Evolutionary conservation across 495 filamentous ascomycete species (phyloP), one percentile per base, ranked within the genome.

Genomic region (Penicillium pulvis): DNA sequence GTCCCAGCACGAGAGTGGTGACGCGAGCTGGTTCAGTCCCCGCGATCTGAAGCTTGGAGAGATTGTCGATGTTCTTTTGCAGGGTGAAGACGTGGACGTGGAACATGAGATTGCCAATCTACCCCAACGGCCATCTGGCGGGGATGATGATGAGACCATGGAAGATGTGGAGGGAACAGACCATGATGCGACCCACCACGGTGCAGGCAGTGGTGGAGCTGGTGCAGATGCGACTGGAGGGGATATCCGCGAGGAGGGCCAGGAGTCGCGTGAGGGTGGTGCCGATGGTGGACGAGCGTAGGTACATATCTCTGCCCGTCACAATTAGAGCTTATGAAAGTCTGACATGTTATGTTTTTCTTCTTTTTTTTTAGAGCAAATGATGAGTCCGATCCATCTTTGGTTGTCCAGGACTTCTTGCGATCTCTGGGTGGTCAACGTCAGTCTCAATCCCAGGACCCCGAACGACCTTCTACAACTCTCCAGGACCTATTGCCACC

Each of bases 211-310:
- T 62, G 90, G 91, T 36, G 92, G 92, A 51, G 92, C 92, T 58
- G 92, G 91, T 33, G 77, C 89, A 14, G 92, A 83, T 73, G 90
- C 92, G 46, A 94, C 92, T 1, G 93, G 92, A 11, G 92, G 92
- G 36, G 91, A 97, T 73, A 78, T 96, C 54, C 82, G 93, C 67
- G 87, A 94, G 66, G 94, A 98, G 68, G 95, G 95, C 56, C 86
- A 90, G 72, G 86, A 85, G 58, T 84, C 91, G 28, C 80, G 94
- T 72, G 91, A 96, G 67, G 94, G 93, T 53, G 95, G 95, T 67
- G 92, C 90, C 56, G 93, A 97, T 75, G 94, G 95, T 60, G 95
- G 90, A 76, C 84, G 93, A 96, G 93, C 93, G 94, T 98, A 98
- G 94, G 94, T 98, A 75, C 79, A 79, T 72, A 78, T 75, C 77